These are phyloP conservation scores for Wickerhamomyces bovis DNA, from an alignment of 805 yeast genomes.

Conservation along the genomic window DNA sequence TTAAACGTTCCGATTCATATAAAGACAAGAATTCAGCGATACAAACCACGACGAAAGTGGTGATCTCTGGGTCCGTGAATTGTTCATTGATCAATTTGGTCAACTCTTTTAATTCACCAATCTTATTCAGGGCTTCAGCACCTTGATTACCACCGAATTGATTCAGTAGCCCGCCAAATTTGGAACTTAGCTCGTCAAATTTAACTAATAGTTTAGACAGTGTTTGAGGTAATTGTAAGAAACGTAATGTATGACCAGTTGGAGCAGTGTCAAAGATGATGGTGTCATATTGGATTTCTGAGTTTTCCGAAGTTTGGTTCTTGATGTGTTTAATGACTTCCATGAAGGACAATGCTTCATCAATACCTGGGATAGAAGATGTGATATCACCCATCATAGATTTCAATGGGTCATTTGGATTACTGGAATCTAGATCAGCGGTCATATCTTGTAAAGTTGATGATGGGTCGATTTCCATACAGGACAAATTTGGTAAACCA, in stretches of 20 bases:
- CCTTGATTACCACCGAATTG: constrained; percentile 62
- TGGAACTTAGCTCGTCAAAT: constrained; percentile 78
- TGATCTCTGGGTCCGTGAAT: constrained; percentile 91
- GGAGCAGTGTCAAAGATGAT: constrained; percentile 99
- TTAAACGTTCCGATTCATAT: constrained; percentile 96
- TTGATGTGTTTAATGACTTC: constrained; percentile 96
- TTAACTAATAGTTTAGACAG: constrained; percentile 82
- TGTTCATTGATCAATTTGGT: constrained; percentile 89
- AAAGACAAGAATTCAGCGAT: constrained; percentile 93
- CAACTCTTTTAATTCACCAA: constrained; percentile 72
- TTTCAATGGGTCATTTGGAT: constrained; percentile 48
- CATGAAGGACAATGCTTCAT: constrained; percentile 96
- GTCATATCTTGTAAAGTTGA: constrained; percentile 89
- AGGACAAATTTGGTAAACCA: constrained; percentile 80
- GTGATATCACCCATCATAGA: constrained; percentile 86
- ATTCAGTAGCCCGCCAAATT: constrained; percentile 86
- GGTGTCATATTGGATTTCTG: constrained; percentile 60
- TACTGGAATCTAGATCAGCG: constrained; percentile 31
- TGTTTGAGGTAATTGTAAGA: constrained; percentile 90
- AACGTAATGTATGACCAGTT: constrained; percentile 95
- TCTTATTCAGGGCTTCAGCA: constrained; percentile 67
- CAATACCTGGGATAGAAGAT: constrained; percentile 95
- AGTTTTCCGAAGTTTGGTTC: constrained; percentile 46
- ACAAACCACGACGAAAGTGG: constrained; percentile 95
- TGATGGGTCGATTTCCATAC: constrained; percentile 98